Evolutionary conservation across 306 rosid species (phyloP), one percentile per base, ranked within the genome.

Genomic region (Casuarina glauca): DNA sequence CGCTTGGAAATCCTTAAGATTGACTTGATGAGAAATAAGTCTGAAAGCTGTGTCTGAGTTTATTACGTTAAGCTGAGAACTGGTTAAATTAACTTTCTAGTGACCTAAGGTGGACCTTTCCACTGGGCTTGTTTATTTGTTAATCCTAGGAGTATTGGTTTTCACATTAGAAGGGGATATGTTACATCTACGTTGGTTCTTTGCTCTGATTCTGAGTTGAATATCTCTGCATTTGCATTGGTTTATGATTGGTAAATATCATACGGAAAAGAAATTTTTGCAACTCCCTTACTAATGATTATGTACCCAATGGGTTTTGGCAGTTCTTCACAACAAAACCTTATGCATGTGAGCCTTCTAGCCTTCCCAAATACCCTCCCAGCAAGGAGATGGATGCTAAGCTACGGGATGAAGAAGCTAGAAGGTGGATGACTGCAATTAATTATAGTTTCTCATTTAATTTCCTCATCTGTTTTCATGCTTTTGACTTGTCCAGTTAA

Each of bases 351-450:
- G 99, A 95, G 11, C 99, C 99, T 46, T 88, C 99, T 39, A 95
- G 97, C 87, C 97, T 95, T 77, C 99, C 99, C 35, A 95, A 93
- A 83, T 95, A 95, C 89, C 99, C 99, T 78, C 99, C 99, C 80
- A 90, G 97, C 84, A 95, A 95, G 87, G 99, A 95, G 91, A 95
- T 95, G 97, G 99, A 95, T 80, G 99, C 99, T 52, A 95, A 95
- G 84, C 81, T 91, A 79, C 91, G 97, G 15, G 99, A 95, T 51
- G 99, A 93, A 87, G 98, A 95, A 90, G 96, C 96, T 78, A 93
- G 97, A 91, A 95, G 97, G 99, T 95, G 15, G 79, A 52, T 68
- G 35, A 70, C 74, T 86, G 73, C 66, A 80, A 46, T 69, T 73
- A 61, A 60, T 82, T 79, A 77, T 79, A 12, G 41, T 64, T 41